Evolutionary conservation across 768 basidiomycete genomes (phyloP).

Genomic region (Epithele typhae): DNA sequence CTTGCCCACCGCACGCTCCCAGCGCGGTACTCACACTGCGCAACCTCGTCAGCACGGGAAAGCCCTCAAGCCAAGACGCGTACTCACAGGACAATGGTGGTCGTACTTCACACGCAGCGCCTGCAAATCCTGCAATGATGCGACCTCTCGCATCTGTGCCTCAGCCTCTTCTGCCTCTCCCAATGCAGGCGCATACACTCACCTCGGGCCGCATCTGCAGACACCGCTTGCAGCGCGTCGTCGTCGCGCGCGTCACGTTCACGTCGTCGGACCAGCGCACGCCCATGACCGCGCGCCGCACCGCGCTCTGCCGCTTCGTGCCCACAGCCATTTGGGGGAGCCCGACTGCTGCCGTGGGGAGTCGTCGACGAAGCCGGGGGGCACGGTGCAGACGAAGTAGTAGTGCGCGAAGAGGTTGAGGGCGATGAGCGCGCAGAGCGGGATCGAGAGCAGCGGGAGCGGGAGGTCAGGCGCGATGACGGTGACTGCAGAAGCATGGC

Average conservation of each 20-base stretch:
- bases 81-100: slow-evolving; percentile 87
- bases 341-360: slow-evolving; percentile 39
- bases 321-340: slow-evolving; percentile 47
- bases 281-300: slow-evolving; percentile 29
- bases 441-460: slow-evolving; percentile 54
- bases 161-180: slow-evolving; percentile 6
- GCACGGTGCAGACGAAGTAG: slow-evolving; percentile 74
- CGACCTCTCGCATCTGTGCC: slow-evolving; percentile 55
- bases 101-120: slow-evolving; percentile 87
- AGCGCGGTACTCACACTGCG: slow-evolving; percentile 3
- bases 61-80: background rate
- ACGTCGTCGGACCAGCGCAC: slow-evolving; percentile 48
- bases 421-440: slow-evolving; percentile 70
- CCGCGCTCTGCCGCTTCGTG: slow-evolving; percentile 41
- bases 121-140: slow-evolving; percentile 94
- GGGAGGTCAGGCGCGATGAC: slow-evolving; percentile 67
- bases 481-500: slow-evolving; percentile 49
- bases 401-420: slow-evolving; percentile 80
- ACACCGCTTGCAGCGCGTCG: slow-evolving; percentile 68
- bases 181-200: slow-evolving; percentile 23
- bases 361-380: slow-evolving; percentile 78
- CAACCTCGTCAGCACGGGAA: background rate
- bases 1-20: too few species aligned
- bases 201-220: slow-evolving; percentile 74
- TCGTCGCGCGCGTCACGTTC: slow-evolving; percentile 48